Percentiles rank a stretch among this genome's conserved stretches.
Conservation (phyloP, 257 asterid species). For the Mentha longifolia region DNA sequence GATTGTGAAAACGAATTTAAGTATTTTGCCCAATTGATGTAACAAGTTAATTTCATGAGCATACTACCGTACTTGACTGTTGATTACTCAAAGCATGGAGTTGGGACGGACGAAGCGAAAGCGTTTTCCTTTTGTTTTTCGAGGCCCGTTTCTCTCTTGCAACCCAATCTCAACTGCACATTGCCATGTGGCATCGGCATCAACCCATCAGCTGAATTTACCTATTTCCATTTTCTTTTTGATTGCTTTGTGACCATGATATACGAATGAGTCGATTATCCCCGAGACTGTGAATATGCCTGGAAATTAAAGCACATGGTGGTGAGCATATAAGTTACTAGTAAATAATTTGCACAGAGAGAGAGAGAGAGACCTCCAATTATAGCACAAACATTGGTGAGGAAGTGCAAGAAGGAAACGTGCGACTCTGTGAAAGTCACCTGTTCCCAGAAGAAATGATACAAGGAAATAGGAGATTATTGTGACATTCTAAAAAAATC, state of each 20-base stretch:
- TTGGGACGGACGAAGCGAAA: neutral
- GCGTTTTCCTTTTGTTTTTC: slow-evolving; percentile 9
- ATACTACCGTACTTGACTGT: neutral
- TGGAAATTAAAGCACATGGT: slow-evolving; percentile 42
- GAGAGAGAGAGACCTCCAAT: slow-evolving; percentile 75
- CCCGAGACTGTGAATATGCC: slow-evolving; percentile 97
- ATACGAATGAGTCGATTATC: slow-evolving; percentile 82
- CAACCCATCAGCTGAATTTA: slow-evolving; percentile 66
- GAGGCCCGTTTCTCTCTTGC: neutral
- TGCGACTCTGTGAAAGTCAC: slow-evolving; percentile 84
- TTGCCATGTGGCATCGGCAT: neutral
- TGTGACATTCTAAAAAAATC: neutral
- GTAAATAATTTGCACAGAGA: neutral
- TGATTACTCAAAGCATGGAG: slow-evolving; percentile 7
- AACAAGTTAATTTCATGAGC: too few relatives aligned
- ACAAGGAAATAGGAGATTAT: neutral
- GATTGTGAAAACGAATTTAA: too few relatives aligned
- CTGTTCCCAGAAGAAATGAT: slow-evolving; percentile 45
- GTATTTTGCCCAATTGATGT: too few relatives aligned
- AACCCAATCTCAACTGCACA: slow-evolving; percentile 17
- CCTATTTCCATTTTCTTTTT: slow-evolving; percentile 92
- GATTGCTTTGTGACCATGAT: slow-evolving; percentile 87
- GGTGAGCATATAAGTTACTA: neutral
- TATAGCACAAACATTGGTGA: slow-evolving; percentile 93
- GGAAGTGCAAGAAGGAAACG: slow-evolving; percentile 84